A percentile compares a stretch with the other conserved stretches of the same genome.
Conservation (phyloP, 2,329 filamentous ascomycete species). For the Calonectria multiphialidica region DNA sequence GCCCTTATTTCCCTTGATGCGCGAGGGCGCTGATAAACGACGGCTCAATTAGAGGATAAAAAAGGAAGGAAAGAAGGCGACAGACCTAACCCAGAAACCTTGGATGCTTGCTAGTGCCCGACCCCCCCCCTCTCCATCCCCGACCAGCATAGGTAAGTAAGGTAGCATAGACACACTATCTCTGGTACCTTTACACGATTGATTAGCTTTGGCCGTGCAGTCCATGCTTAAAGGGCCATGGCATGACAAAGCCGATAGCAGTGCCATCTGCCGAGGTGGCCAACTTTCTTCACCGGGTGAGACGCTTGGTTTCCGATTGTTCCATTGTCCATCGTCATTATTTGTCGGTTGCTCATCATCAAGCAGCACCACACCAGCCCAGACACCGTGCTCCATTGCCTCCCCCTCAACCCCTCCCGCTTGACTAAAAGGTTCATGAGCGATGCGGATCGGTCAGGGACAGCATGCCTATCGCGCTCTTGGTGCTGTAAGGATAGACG, state of each 20-base stretch:
- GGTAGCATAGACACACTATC: conserved; percentile 14
- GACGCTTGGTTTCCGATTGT: conserved; percentile 19
- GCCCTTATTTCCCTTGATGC: conserved; percentile 7
- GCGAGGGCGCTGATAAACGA: neutral
- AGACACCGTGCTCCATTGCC: conserved; percentile 15
- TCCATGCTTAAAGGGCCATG: conserved; percentile 23
- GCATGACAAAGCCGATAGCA: conserved; percentile 15
- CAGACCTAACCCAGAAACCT: conserved; percentile 19
- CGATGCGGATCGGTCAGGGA: conserved; percentile 22
- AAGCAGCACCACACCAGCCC: conserved; percentile 18
- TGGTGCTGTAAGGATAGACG: conserved; percentile 18
- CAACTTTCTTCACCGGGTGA: conserved; percentile 12
- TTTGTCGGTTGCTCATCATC: conserved; percentile 42
- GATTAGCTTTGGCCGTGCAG: conserved; percentile 25
- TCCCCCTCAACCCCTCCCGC: neutral
- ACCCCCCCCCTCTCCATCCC: conserved; percentile 11
- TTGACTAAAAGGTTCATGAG: conserved; percentile 11
- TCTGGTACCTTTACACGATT: conserved; percentile 17
- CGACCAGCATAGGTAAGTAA: conserved; percentile 1
- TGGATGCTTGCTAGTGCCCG: conserved; percentile 20
- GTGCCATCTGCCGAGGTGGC: conserved; percentile 14
- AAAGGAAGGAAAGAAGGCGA: neutral
- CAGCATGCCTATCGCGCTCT: conserved; percentile 19
- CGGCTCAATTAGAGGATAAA: conserved; percentile 5
- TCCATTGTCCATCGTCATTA: conserved; percentile 39